Evolutionary conservation across 1,284 basidiomycete genomes (phyloP), one percentile per base, ranked within the genome.

Genomic region (Polyporus tsugae): DNA sequence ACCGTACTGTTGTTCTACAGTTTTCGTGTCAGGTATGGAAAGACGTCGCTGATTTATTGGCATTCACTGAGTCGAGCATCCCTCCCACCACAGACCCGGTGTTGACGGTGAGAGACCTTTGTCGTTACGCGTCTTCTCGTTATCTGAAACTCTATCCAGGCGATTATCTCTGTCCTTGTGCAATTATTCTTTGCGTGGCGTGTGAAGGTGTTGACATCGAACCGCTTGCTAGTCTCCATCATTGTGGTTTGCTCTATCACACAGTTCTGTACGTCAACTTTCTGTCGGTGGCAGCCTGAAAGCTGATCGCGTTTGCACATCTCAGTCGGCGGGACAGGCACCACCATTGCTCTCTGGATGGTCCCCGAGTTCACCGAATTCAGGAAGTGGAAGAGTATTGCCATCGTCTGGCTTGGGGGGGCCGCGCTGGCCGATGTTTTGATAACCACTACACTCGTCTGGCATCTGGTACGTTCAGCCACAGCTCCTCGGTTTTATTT

Each of bases 131-230:
- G 33, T 33, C 15, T 11, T 29, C 10, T 10, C 15, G 22, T 29
- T 44, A 6, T 25, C 11, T 41, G 36, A 33, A 13, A 9, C 6
- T 33, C 42, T 46, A 22, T 19, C 7, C 57, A 82, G 80, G 77
- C 78, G 4, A 71, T 83, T 58, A 79, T 81, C 9, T 81, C 82
- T 15, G 71, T 77, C 39, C 72, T 77, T 36, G 82, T 82, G n/a
- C 82, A 83, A 58, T 62, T 80, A 41, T 83, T 83, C 73, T 83
- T 83, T 67, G 80, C 82, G 1, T 83, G 82, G 82, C 74, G 82
- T 64, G 80, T 82, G 46, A 76, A 77, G 52, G 72, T 82, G 35
- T 74, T 83, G 52, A 80, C 78, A 10, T 70, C 73, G 36, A 80
- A 67, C 63, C 70, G 70, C 46, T 61, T 74, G 9, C 63, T 76